Evolutionary conservation across 192 early-diverging fungal genomes (phyloP), one percentile per base, ranked within the genome.

Genomic region (Chytriomyces hyalinus): DNA sequence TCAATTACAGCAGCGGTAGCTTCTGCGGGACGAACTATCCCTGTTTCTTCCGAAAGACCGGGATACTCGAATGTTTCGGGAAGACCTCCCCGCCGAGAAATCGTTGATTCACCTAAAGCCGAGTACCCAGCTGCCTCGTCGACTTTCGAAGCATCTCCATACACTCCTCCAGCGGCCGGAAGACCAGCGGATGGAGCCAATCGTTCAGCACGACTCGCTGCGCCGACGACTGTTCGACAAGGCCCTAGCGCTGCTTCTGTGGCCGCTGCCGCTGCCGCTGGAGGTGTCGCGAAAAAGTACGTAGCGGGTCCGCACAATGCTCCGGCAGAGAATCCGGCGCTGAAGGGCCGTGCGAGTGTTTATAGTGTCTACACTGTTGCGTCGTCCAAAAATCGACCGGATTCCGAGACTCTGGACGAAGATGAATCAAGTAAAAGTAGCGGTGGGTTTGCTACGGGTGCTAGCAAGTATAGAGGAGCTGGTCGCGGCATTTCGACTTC

Each of bases 251-350:
- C 53, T 57, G 53, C 53, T n/a, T 13, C 53, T 20, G 20, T 57
- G 15, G 53, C 53, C 20, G 53, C 53, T 20, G 53, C 53, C 53
- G 53, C 53, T 57, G 53, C 53, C 53, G 53, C 13, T 13, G 53
- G 53, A 20, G 53, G 15, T 57, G 53, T 13, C 7, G 7, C 69
- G 8, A 15, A 36, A 24, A 73, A 73, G 53, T 73, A 73, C 15
- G 9, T n/a, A 10, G 72, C 72, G 1, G 72, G 72, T 3, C 72
- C 72, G 11, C 72, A 73, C 26, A 73, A 73, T 46, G 72, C 60
- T 22, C 53, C 53, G 15, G 72, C 60, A 36, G 72, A 44, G 11
- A 46, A 11, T 26, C 20, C 26, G 11, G 22, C 61, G 62, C 43
- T 49, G 51, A 9, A 17, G 13, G 6, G 15, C 11, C 28, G 69